Percentiles rank a stretch among this genome's conserved stretches.
These are phyloP conservation scores for Haplosporangium sp. DNA, from an alignment of 371 early-diverging fungal species.

Conservation along the genomic window DNA sequence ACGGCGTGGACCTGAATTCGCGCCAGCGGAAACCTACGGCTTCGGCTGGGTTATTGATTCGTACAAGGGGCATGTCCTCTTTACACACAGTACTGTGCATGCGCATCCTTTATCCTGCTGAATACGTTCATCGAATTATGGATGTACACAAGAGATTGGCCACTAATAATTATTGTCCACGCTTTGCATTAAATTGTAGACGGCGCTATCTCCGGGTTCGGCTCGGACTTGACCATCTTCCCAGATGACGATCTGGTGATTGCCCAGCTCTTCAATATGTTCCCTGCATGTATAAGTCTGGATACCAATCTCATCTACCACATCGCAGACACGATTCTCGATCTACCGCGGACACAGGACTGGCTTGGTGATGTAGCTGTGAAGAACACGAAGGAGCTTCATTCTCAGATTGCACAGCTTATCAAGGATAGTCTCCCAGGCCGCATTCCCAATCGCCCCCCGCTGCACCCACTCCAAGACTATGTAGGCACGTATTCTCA, in stretches of 20 bases:
- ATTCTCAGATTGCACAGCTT: neutral
- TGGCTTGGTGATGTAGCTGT: neutral
- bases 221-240: conserved; percentile 11
- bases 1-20: conserved; percentile 8
- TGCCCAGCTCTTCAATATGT: conserved; percentile 9
- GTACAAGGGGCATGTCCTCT: conserved; percentile 21
- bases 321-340: neutral
- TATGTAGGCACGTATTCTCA: neutral
- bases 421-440: neutral
- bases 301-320: neutral
- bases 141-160: too few relatives aligned
- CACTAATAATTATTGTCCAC: neutral
- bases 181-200: neutral
- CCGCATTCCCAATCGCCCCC: neutral
- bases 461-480: neutral
- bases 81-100: conserved; percentile 12
- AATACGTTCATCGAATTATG: too few relatives aligned
- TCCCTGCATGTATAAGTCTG: neutral
- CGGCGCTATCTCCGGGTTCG: conserved; percentile 6
- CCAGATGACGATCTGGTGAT: conserved; percentile 16
- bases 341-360: neutral
- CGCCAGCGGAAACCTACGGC: neutral
- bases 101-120: neutral
- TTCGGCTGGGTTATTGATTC: conserved; percentile 9
- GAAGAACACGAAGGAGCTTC: neutral